Percentiles rank a stretch among this genome's conserved stretches.
phyloP scores from a whole-genome alignment of 192 early-diverging fungal species.

The Phlyctochytrium bullatum region DNA sequence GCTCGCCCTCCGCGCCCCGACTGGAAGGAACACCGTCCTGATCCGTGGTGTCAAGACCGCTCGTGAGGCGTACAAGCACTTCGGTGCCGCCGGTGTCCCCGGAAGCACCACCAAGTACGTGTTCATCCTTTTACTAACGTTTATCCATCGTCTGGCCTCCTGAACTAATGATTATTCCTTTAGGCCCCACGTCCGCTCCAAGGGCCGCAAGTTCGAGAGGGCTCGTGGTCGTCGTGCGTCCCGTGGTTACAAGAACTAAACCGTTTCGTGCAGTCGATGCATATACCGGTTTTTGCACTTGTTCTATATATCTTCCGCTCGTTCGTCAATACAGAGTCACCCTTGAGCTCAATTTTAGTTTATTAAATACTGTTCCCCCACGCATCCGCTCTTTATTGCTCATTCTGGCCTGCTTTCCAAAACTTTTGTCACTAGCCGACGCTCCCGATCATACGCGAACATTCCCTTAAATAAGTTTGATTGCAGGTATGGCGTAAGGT shows the following conservation, averaged over 20 bases:
- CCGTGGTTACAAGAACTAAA: constrained; percentile 90
- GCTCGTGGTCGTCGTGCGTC: constrained; percentile 99
- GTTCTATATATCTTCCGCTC: too few species aligned
- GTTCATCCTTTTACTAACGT: not conserved
- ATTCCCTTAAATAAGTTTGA: too few species aligned
- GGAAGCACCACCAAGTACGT: constrained; percentile 61
- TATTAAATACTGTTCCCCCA: too few species aligned
- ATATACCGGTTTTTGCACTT: too few species aligned
- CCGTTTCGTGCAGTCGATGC: too few species aligned
- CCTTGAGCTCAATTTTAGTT: too few species aligned
- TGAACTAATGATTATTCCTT: constrained; percentile 7
- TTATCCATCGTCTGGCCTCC: not conserved
- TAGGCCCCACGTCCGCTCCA: constrained; percentile 93
- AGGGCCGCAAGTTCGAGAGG: constrained; percentile 99
- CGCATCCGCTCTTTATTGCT: too few species aligned
- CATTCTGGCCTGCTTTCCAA: too few species aligned
- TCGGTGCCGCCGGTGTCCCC: constrained; percentile 83
- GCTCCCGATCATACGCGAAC: too few species aligned
- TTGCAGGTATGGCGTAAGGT: too few species aligned
- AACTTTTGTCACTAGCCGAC: too few species aligned
- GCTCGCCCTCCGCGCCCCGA: constrained; percentile 97
- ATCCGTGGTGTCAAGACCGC: constrained; percentile 93
- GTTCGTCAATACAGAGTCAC: too few species aligned
- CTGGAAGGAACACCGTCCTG: constrained; percentile 91
- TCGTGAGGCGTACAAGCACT: constrained; percentile 99